Base-by-base conservation (phyloP, 2,329 filamentous ascomycete genomes). In the Didymosphaeria variabile region DNA sequence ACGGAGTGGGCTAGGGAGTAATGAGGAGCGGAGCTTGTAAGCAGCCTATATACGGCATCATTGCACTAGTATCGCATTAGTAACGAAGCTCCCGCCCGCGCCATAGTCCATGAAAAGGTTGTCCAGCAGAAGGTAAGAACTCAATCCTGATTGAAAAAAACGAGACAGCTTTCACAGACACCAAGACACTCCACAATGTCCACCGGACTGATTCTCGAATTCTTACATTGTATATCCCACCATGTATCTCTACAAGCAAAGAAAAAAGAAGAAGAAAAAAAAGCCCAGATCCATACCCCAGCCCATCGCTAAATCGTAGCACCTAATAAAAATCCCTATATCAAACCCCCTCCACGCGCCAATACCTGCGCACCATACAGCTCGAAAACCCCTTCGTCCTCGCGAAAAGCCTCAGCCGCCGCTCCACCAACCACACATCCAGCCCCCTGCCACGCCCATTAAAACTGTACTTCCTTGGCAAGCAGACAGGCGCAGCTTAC, bases 341-440 rank as follows among this genome's bases (percentile, higher is more conserved):
- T 38, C n/a, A 38, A 7, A 38, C 49, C n/a, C 6, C 32, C n/a
- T 51, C 49, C 31, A 51, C 12, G 31, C 49, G 49, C 49, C 47
- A 51, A n/a, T 51, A 51, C 10, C 19, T 36, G 4, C 47, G 15
- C n/a, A n/a, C n/a, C 29, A 38, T 5, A n/a, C 49, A 51, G 10
- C 17, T 17, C 7, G 49, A 29, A 36, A 52, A 52, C 31, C 49
- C 49, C 19, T 7, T 34, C 17, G 49, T 52, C n/a, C 32, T 6
- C 12, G 5, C n/a, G n/a, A 52, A 52, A 17, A 40, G 49, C 10
- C n/a, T 34, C 31, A 40, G 9, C 13, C 49, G 32, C 19, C 32
- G 32, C 19, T 26, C n/a, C 19, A 52, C 32, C 5, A 17, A 15
- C n/a, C 31, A 52, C n/a, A 3, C 13, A 38, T 52, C 32, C 32